Percentiles rank a stretch among this genome's conserved stretches.
phyloP scores from a whole-genome alignment of 805 yeast genomes.

The Kluyveromyces lactis region DNA sequence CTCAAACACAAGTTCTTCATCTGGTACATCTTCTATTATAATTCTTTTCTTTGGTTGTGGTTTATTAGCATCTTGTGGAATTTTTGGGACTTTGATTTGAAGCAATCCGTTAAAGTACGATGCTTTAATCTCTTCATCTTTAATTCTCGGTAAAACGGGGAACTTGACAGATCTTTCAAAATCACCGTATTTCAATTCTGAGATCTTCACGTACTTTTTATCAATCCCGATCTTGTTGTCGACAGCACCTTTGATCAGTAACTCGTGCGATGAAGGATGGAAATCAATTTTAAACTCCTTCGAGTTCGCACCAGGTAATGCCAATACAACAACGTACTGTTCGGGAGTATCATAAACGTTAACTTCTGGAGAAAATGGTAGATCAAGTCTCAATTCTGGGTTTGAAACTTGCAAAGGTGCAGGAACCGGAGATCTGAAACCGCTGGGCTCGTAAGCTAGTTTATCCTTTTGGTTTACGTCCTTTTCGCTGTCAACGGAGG shows the following conservation, averaged over 20 bases:
- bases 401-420: constrained; percentile 39
- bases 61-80: constrained; percentile 24
- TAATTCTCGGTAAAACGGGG: constrained; percentile 44
- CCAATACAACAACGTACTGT: constrained; percentile 39
- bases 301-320: constrained; percentile 52
- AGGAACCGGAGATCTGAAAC: constrained; percentile 25
- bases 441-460: constrained; percentile 18
- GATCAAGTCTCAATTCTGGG: constrained; percentile 32
- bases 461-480: background rate
- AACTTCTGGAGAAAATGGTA: constrained; percentile 51
- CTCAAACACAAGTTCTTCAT: constrained; percentile 38
- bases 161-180: constrained; percentile 50
- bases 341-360: constrained; percentile 47
- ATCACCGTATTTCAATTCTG: constrained; percentile 49
- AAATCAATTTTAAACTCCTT: constrained; percentile 47
- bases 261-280: constrained; percentile 49
- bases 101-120: constrained; percentile 46
- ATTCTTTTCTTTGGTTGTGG: constrained; percentile 38
- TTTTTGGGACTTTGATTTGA: constrained; percentile 44
- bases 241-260: constrained; percentile 44
- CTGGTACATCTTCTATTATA: constrained; percentile 40
- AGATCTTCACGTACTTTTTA: constrained; percentile 34
- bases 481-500: background rate
- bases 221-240: constrained; percentile 33
- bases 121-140: constrained; percentile 47